phyloP scores from a whole-genome alignment of 148 eudicot species.

The Vaccinium myrtillus region DNA sequence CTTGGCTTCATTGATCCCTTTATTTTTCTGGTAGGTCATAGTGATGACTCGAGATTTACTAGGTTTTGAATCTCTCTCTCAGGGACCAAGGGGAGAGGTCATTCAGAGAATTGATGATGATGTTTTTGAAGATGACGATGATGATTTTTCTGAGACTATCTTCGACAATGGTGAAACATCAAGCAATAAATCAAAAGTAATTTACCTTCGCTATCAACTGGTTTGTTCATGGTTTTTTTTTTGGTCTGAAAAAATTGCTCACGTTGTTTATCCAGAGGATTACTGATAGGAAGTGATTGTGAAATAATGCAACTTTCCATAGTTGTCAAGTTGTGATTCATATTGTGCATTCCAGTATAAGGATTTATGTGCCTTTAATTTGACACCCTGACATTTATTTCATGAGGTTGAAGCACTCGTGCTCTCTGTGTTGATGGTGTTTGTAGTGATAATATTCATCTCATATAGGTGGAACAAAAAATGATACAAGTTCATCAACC shows the following conservation, averaged over 20 bases:
- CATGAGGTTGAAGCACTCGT: not conserved
- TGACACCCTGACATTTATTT: not conserved
- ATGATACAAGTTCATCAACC: no score
- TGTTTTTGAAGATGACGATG: conserved; percentile 71
- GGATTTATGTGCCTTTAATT: not conserved
- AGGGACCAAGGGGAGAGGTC: conserved; percentile 48
- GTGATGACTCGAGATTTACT: not conserved
- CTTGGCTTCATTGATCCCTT: not conserved
- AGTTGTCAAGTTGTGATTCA: not conserved
- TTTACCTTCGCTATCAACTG: not conserved
- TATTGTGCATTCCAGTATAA: not conserved
- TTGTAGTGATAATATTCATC: not conserved
- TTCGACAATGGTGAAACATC: conserved; percentile 33
- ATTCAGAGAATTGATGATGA: conserved; percentile 65
- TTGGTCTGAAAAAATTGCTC: not conserved
- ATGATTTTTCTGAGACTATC: conserved; percentile 27
- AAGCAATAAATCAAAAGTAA: conserved; percentile 38
- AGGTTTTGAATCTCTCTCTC: conserved; percentile 17
- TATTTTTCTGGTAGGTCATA: not conserved
- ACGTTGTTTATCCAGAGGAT: not conserved
- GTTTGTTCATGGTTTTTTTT: not conserved
- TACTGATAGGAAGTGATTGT: not conserved
- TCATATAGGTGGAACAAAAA: not conserved
- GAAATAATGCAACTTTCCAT: not conserved
- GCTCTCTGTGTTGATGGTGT: not conserved